Conservation (phyloP, 495 filamentous ascomycete species). For the Hyphodiscus hymeniophilus region DNA sequence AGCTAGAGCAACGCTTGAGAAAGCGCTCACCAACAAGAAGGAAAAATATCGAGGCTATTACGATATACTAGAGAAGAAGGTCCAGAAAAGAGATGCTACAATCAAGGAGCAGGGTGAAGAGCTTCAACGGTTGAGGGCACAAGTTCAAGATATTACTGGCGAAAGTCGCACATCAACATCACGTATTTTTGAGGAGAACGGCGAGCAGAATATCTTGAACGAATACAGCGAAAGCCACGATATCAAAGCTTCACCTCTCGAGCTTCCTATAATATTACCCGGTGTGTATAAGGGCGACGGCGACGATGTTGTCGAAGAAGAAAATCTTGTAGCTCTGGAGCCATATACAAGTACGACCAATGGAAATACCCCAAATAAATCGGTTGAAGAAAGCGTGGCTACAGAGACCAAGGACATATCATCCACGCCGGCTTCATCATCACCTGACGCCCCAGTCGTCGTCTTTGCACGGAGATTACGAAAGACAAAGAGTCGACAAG, state of each 20-base stretch:
- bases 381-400: neutral
- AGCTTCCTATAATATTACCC: neutral
- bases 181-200: neutral
- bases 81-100: constrained; percentile 10
- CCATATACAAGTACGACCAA: constrained; percentile 25
- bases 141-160: neutral
- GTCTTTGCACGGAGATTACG: constrained; percentile 20
- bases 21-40: neutral
- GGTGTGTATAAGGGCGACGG: neutral
- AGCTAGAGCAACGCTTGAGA: neutral
- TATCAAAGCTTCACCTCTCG: neutral
- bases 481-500: constrained; percentile 11
- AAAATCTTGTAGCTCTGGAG: constrained; percentile 2
- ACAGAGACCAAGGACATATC: constrained; percentile 7
- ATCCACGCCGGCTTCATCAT: constrained; percentile 17
- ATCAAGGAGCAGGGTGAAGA: constrained; percentile 17
- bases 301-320: neutral
- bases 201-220: neutral
- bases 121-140: constrained; percentile 5
- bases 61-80: constrained; percentile 18
- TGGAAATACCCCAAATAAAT: neutral
- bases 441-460: constrained; percentile 35
- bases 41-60: constrained; percentile 25
- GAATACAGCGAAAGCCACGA: too few species aligned
- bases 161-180: neutral